phyloP scores from a whole-genome alignment of 2,329 filamentous ascomycete genomes.

The Colletotrichum sp. region DNA sequence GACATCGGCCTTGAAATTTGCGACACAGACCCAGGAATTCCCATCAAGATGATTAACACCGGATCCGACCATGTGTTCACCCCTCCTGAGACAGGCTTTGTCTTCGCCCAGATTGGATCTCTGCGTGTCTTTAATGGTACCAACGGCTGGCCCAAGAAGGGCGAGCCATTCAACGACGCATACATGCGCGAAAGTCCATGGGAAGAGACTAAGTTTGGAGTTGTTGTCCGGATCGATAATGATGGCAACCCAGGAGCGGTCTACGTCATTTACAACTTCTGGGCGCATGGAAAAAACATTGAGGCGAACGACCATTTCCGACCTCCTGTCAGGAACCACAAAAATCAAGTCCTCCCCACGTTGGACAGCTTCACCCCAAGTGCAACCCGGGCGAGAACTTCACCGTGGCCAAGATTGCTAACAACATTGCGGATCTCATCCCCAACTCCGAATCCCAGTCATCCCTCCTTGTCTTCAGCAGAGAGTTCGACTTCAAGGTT shows the following conservation, averaged over 20 bases:
- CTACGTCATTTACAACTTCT: not conserved
- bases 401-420: not conserved
- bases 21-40: not conserved
- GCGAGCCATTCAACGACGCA: too few species aligned
- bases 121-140: not conserved
- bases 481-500: not conserved
- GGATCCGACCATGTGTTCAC: not conserved
- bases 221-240: not conserved
- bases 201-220: not conserved
- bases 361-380: not conserved
- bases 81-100: not conserved
- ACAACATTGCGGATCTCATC: not conserved
- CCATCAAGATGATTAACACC: rapidly evolving
- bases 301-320: not conserved
- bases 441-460: too few species aligned
- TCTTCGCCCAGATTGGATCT: not conserved
- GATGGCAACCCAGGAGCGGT: not conserved
- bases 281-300: not conserved
- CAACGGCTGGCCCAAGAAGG: not conserved
- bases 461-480: not conserved
- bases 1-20: too few species aligned
- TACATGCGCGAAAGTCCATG: not conserved
- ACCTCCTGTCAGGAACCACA: not conserved
- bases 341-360: not conserved
- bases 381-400: not conserved